A percentile compares a stretch with the other conserved stretches of the same genome.
phyloP scores from a whole-genome alignment of 1,284 basidiomycete species.

The Ganoderma leucocontextum region DNA sequence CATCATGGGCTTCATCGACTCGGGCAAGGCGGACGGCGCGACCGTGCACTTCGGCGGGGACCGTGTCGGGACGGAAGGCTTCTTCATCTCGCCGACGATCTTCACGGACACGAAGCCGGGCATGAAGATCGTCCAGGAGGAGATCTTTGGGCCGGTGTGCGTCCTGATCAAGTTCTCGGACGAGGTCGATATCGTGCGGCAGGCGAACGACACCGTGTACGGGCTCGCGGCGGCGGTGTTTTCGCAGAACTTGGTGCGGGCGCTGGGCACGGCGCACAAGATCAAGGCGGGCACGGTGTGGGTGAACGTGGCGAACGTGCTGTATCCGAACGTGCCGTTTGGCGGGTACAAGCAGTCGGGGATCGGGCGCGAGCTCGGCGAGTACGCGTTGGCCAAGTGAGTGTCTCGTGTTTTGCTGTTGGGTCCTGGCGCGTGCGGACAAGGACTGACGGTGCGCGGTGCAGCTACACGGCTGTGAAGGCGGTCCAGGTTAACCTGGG shows the following conservation, averaged over 20 bases:
- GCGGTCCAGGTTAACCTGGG: slow-evolving; percentile 83
- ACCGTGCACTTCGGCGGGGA: slow-evolving; percentile 81
- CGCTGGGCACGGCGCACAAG: slow-evolving; percentile 77
- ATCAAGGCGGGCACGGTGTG: slow-evolving; percentile 88
- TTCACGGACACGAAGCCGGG: slow-evolving; percentile 81
- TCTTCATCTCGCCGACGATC: slow-evolving; percentile 85
- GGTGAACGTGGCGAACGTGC: slow-evolving; percentile 81
- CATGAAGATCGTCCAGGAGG: slow-evolving; percentile 91
- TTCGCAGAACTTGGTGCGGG: slow-evolving; percentile 80
- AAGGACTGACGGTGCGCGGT: slow-evolving; percentile 28
- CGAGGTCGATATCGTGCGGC: slow-evolving; percentile 68
- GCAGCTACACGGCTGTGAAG: slow-evolving; percentile 87
- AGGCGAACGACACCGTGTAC: slow-evolving; percentile 89
- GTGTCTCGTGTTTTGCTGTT: slow-evolving; percentile 37
- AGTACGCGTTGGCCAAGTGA: slow-evolving; percentile 78
- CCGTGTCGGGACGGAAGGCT: slow-evolving; percentile 77
- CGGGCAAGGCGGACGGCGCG: slow-evolving; percentile 88
- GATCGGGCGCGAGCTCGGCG: slow-evolving; percentile 86
- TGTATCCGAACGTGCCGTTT: slow-evolving; percentile 78
- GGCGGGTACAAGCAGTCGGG: slow-evolving; percentile 91
- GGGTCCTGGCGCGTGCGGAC: not conserved
- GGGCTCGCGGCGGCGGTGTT: slow-evolving; percentile 86
- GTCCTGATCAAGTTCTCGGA: slow-evolving; percentile 79
- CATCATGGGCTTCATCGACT: slow-evolving; percentile 90
- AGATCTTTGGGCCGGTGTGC: slow-evolving; percentile 90